Percentiles rank a stretch among this genome's conserved stretches.
These are phyloP conservation scores for Hemileia vastatrix DNA, from an alignment of 1,284 basidiomycete species.

Conservation along the genomic window DNA sequence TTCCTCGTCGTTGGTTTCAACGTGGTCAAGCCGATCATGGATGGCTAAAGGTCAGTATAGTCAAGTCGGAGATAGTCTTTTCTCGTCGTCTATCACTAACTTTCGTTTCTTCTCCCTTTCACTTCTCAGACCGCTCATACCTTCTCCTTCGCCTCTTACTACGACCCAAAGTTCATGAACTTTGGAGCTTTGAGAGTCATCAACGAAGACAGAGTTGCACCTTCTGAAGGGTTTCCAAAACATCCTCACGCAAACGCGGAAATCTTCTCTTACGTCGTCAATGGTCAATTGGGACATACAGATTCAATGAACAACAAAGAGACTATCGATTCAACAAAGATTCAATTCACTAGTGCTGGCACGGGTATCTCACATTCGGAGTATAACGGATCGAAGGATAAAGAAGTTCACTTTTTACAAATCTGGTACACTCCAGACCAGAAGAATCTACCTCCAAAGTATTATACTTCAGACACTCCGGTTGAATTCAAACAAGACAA, in stretches of 20 bases:
- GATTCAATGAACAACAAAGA: no score
- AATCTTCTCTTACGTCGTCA: conserved; percentile 77
- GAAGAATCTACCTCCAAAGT: no score
- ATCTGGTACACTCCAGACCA: no score
- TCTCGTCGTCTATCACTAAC: neutral
- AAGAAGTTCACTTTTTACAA: no score
- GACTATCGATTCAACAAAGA: neutral
- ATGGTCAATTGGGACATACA: conserved; percentile 65
- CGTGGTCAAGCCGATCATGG: conserved; percentile 70
- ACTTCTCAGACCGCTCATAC: conserved; percentile 44
- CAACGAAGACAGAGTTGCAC: conserved; percentile 79
- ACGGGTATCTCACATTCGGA: neutral
- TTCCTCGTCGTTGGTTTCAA: conserved; percentile 54
- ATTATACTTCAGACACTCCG: no score
- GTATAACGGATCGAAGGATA: neutral
- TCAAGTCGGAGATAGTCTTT: neutral
- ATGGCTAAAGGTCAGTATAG: conserved; percentile 59
- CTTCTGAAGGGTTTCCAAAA: conserved; percentile 69
- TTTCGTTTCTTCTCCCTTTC: conserved; percentile 58
- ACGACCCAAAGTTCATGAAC: conserved; percentile 50
- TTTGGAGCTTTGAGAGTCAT: conserved; percentile 52
- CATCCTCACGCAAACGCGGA: conserved; percentile 78
- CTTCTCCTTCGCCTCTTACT: conserved; percentile 69
- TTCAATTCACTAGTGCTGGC: neutral
- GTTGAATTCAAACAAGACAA: conserved; percentile 30